Base-by-base conservation (phyloP, 2,329 filamentous ascomycete genomes). In the Clonostachys sp. region DNA sequence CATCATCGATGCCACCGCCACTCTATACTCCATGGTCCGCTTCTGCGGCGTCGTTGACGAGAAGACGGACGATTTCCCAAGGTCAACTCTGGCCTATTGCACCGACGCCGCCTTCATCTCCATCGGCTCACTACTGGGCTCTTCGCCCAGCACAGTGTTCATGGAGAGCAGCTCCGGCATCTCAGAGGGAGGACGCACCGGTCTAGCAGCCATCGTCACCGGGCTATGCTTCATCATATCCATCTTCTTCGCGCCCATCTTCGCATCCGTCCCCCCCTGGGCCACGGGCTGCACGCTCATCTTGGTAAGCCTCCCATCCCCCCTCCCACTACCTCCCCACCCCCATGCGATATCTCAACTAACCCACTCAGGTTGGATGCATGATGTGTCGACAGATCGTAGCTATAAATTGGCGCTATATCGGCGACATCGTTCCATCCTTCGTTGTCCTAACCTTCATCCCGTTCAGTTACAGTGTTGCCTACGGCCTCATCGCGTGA, bases 21-120 rank as follows among this genome's bases (percentile, higher is more conserved):
- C 86, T 1, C 69, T 90, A 36, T 90, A 89, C 67, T 87, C 85
- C n/a, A 90, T 91, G 86, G 87, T 86, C 2, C 83, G 84, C 18
- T 89, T 89, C 67, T 84, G 80, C 51, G 81, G 82, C 30, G 77
- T 79, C 41, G 80, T 87, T 54, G 75, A 84, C 58, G 66, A 77
- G 54, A 74, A 79, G 42, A 81, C 86, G 3, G 82, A 84, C n/a
- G 89, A 95, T 61, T 96, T 96, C 52, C 89, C 91, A 45, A 84
- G 89, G 39, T 91, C 87, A 3, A 89, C 90, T 1, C 69, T 92
- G 34, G 91, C 91, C 2, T 91, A 89, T 63, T 86, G 79, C 55
- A 81, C 80, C 5, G 86, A 91, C 53, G 86, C 86, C 2, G 65
- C 83, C 13, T 84, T 83, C 50, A 88, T 90, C 53, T 86, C 84